Evolutionary conservation across 2,329 filamentous ascomycete species (phyloP).

Genomic region (Diaporthe sp.): DNA sequence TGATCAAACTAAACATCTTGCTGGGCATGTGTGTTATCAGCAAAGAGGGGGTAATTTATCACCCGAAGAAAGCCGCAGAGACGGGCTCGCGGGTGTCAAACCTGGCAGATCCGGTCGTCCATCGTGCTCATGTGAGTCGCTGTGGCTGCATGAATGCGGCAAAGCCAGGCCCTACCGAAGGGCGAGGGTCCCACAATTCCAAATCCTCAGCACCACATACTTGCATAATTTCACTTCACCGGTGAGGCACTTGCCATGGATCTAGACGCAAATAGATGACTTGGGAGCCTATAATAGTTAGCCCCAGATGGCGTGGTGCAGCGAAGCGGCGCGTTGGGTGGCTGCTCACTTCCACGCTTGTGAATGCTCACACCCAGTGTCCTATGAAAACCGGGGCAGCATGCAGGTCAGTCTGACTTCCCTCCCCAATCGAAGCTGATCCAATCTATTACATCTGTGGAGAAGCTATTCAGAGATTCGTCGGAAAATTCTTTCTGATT

Average conservation of each 20-base stretch:
- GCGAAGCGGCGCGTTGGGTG: neutral
- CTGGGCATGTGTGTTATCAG: neutral
- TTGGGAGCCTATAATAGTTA: slow-evolving; percentile 9
- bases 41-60: neutral
- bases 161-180: slow-evolving; percentile 1
- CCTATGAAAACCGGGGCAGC: neutral
- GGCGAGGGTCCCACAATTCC: slow-evolving; percentile 21
- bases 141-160: slow-evolving; percentile 29
- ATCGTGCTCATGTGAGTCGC: slow-evolving; percentile 28
- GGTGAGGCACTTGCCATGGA: slow-evolving; percentile 9
- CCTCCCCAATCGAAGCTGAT: neutral
- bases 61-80: neutral
- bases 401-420: neutral
- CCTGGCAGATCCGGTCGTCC: slow-evolving; percentile 6
- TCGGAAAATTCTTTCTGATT: neutral
- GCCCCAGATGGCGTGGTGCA: neutral
- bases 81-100: slow-evolving; percentile 8
- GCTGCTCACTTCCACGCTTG: neutral
- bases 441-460: neutral
- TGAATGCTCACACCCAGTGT: neutral
- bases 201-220: slow-evolving; percentile 21
- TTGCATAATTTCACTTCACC: slow-evolving; percentile 16
- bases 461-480: neutral
- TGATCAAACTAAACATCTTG: neutral
- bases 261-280: slow-evolving; percentile 4